These are phyloP conservation scores for Aspergillus neotritici DNA, from an alignment of 2,329 filamentous ascomycete species.

Conservation along the genomic window DNA sequence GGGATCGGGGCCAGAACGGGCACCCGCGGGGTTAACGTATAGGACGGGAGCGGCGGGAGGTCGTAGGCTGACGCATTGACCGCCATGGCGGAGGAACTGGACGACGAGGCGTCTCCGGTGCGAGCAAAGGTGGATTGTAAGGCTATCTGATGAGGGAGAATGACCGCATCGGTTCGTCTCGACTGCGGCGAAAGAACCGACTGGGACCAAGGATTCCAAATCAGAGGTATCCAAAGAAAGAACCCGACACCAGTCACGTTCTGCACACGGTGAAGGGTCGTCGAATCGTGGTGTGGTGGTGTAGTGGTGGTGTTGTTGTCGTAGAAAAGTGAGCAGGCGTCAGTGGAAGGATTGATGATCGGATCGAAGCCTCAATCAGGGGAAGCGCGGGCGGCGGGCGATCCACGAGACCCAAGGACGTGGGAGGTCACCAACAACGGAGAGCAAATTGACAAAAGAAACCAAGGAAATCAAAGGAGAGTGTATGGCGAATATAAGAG, in stretches of 20 bases:
- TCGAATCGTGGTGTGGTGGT: too few species aligned
- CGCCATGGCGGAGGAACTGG: slow-evolving; percentile 24
- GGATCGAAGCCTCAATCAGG: slow-evolving; percentile 5
- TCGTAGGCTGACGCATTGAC: slow-evolving; percentile 41
- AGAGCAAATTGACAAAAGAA: too few species aligned
- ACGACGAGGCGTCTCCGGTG: slow-evolving; percentile 4
- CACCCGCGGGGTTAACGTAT: slow-evolving; percentile 63
- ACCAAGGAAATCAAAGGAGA: too few species aligned
- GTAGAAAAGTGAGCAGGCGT: too few species aligned
- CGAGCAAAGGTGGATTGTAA: slow-evolving; percentile 3
- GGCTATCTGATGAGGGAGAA: neutral
- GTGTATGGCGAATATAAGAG: too few species aligned
- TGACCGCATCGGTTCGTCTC: slow-evolving; percentile 5
- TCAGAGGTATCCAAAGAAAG: too few species aligned
- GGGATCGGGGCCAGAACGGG: slow-evolving; percentile 71
- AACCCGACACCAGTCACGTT: too few species aligned
- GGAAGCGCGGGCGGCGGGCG: slow-evolving; percentile 1
- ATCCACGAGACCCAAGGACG: neutral
- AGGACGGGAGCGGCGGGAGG: slow-evolving; percentile 80
- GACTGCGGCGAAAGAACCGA: neutral
- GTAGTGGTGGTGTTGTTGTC: too few species aligned
- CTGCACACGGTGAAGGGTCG: too few species aligned
- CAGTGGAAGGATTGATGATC: neutral
- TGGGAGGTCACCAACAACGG: too few species aligned
- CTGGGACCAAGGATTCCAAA: neutral